A percentile compares a stretch with the other conserved stretches of the same genome.
These are phyloP conservation scores for Mycena amicta DNA, from an alignment of 768 basidiomycete species.

Conservation along the genomic window DNA sequence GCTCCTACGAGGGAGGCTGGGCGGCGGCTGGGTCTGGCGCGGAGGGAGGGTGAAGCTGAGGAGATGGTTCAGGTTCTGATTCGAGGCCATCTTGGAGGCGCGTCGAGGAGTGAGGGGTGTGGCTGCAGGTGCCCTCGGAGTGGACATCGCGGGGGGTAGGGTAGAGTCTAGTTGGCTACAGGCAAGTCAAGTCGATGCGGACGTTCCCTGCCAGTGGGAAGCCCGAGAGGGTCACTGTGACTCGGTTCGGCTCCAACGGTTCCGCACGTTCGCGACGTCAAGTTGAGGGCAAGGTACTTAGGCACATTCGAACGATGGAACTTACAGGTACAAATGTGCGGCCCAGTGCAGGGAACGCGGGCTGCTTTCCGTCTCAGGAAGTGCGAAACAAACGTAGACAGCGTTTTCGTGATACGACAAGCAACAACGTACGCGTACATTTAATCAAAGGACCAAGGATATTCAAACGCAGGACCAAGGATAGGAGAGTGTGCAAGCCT, in stretches of 20 bases:
- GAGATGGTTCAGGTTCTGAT: slow-evolving; percentile 76
- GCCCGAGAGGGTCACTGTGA: slow-evolving; percentile 8
- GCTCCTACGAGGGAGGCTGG: slow-evolving; percentile 71
- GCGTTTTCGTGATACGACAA: no score
- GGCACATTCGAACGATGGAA: background rate
- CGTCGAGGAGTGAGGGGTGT: slow-evolving; percentile 50
- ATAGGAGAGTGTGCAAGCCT: no score
- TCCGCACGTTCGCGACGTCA: background rate
- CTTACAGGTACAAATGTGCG: background rate
- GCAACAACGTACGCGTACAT: no score
- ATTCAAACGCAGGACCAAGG: no score
- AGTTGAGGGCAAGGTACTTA: background rate
- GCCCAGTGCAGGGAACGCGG: no score
- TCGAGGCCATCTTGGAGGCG: slow-evolving; percentile 66
- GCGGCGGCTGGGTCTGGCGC: slow-evolving; percentile 63
- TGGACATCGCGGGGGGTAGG: slow-evolving; percentile 37
- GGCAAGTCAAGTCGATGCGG: slow-evolving; percentile 21
- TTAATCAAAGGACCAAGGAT: no score
- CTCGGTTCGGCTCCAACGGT: background rate
- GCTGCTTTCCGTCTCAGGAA: no score
- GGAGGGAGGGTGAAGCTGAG: slow-evolving; percentile 95
- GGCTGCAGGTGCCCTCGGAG: slow-evolving; percentile 35
- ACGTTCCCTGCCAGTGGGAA: slow-evolving; percentile 54
- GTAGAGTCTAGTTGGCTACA: background rate
- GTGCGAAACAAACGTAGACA: no score